Evolutionary conservation across 192 early-diverging fungal species (phyloP).

Genomic region (Neocallimastix lanati): DNA sequence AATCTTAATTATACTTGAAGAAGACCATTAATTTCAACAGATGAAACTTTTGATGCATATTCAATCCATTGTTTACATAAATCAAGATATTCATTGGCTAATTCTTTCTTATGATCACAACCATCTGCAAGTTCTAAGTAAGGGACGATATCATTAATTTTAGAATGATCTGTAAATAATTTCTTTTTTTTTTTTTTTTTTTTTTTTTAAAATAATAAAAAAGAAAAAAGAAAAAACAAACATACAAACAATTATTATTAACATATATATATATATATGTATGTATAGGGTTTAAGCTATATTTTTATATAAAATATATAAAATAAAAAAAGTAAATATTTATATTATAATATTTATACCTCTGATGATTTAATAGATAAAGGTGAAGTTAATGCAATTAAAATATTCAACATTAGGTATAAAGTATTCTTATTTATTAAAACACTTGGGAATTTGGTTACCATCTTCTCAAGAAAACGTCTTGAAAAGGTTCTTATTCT

Average conservation of each 20-base stretch:
- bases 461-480: not conserved
- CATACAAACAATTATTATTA: no score
- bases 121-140: slow-evolving; percentile 49
- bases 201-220: slow-evolving; percentile 29
- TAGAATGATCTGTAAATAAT: not conserved
- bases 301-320: no score
- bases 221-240: slow-evolving; percentile 46
- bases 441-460: not conserved
- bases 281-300: no score
- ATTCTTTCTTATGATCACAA: slow-evolving; percentile 45
- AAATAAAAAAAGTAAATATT: no score
- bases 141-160: not conserved
- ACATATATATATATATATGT: no score
- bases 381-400: not conserved
- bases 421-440: not conserved
- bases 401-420: not conserved
- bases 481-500: slow-evolving; percentile 26
- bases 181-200: no score
- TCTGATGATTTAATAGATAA: not conserved
- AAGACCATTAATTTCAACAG: slow-evolving; percentile 28
- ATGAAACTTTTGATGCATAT: slow-evolving; percentile 33
- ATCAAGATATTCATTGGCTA: slow-evolving; percentile 37
- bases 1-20: slow-evolving; percentile 14
- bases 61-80: slow-evolving; percentile 49
- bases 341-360: not conserved